These are phyloP conservation scores for Ganoderma meredithae DNA, from an alignment of 1,284 basidiomycete species.

Conservation along the genomic window DNA sequence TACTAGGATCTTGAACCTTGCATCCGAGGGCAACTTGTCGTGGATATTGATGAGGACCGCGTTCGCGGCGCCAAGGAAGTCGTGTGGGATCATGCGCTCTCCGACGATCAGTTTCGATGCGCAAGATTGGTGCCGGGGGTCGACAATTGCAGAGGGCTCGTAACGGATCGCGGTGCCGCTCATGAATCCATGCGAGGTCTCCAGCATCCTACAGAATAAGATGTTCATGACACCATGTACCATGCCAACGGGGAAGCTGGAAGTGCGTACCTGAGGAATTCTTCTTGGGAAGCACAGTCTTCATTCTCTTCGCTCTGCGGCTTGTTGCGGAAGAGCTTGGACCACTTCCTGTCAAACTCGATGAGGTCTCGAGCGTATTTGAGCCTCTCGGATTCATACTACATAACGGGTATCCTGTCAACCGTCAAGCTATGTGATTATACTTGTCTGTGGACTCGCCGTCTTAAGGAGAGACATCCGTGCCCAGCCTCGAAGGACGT, in stretches of 20 bases:
- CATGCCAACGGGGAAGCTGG: no score
- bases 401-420: conserved; percentile 50
- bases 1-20: conserved; percentile 75
- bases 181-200: conserved; percentile 61
- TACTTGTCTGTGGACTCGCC: conserved; percentile 47
- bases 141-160: conserved; percentile 57
- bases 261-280: conserved; percentile 59
- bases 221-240: neutral
- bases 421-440: neutral
- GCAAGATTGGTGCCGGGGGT: conserved; percentile 50
- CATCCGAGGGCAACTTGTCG: conserved; percentile 72
- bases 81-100: conserved; percentile 64
- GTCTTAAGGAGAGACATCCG: conserved; percentile 72
- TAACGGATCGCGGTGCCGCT: conserved; percentile 76
- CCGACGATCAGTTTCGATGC: conserved; percentile 64
- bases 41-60: conserved; percentile 71
- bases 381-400: conserved; percentile 60
- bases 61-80: conserved; percentile 71
- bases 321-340: conserved; percentile 80
- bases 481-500: conserved; percentile 78
- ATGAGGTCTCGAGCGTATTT: conserved; percentile 85
- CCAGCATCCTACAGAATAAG: conserved; percentile 52
- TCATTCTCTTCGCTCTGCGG: conserved; percentile 62
- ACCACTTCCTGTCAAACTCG: conserved; percentile 79
- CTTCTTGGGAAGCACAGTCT: conserved; percentile 71